These are phyloP conservation scores for Mycena maculata DNA, from an alignment of 768 basidiomycete genomes.

Conservation along the genomic window DNA sequence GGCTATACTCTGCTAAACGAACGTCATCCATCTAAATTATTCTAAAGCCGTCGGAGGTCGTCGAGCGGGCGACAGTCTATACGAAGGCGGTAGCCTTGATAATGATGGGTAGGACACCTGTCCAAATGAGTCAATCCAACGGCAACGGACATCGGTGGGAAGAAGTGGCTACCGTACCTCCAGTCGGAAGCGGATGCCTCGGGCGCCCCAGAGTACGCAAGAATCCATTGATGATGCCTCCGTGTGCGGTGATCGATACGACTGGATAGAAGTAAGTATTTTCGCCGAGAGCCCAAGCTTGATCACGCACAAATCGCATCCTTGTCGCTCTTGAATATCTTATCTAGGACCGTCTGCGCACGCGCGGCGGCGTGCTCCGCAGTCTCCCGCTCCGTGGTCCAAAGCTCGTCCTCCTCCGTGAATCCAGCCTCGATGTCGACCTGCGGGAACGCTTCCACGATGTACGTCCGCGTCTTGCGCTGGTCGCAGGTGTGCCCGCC, in stretches of 20 bases:
- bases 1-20: too few relatives aligned
- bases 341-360: conserved; percentile 63
- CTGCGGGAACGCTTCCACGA: conserved; percentile 59
- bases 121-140: not conserved
- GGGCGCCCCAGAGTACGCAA: conserved; percentile 59
- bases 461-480: conserved; percentile 61
- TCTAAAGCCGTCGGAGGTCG: too few relatives aligned
- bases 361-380: conserved; percentile 57
- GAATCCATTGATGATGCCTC: conserved; percentile 70
- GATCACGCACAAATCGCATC: conserved; percentile 58
- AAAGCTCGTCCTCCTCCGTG: conserved; percentile 71
- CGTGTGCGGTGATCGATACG: conserved; percentile 76
- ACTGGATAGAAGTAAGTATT: conserved; percentile 49
- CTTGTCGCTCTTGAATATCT: conserved; percentile 60
- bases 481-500: conserved; percentile 81
- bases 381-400: conserved; percentile 70
- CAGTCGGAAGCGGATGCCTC: conserved; percentile 64
- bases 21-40: too few relatives aligned
- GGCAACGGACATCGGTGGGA: not conserved
- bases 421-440: conserved; percentile 69
- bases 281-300: not conserved
- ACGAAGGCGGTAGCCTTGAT: conserved; percentile 30
- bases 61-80: too few relatives aligned
- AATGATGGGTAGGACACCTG: conserved; percentile 42
- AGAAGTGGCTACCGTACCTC: conserved; percentile 57